Percentiles rank a stretch among this genome's conserved stretches.
phyloP scores from a whole-genome alignment of 1,284 basidiomycete species.

The Irpex sp. region DNA sequence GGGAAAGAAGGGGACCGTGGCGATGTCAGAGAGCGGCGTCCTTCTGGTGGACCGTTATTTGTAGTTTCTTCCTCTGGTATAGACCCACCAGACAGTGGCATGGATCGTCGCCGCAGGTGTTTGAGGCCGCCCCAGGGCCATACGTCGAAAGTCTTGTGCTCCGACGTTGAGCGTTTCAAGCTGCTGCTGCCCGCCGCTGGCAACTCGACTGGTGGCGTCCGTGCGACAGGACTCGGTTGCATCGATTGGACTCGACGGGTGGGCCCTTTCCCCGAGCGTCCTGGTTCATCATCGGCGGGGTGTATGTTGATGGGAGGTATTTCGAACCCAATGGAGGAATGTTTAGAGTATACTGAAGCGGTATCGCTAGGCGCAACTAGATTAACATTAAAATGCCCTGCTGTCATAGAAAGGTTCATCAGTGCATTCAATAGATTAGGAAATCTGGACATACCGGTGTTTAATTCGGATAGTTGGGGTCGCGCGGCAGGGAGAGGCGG shows the following conservation, averaged over 20 bases:
- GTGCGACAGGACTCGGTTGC: constrained; percentile 18
- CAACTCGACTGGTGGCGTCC: constrained; percentile 11
- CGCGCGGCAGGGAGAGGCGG: constrained; percentile 14
- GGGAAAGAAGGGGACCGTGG: constrained; percentile 3
- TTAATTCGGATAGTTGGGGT: neutral
- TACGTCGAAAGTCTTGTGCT: constrained; percentile 22
- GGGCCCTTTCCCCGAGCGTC: constrained; percentile 12
- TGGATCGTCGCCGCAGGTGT: constrained; percentile 8
- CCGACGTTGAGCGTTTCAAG: constrained; percentile 17
- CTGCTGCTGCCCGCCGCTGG: constrained; percentile 10
- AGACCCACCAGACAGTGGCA: constrained; percentile 10
- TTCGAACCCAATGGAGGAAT: constrained; percentile 16
- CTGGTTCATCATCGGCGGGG: constrained; percentile 12
- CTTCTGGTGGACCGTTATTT: neutral
- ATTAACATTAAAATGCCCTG: neutral
- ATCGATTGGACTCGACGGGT: constrained; percentile 24
- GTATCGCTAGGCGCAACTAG: neutral
- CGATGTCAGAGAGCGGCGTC: neutral
- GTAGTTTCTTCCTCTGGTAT: neutral
- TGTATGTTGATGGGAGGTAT: constrained; percentile 21
- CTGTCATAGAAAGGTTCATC: neutral
- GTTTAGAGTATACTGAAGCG: neutral
- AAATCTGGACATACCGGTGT: neutral
- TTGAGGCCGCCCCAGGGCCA: constrained; percentile 18
- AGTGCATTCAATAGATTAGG: neutral